Conservation (phyloP, 2,329 filamentous ascomycete genomes). For the Phaeomoniella chlamydospora region DNA sequence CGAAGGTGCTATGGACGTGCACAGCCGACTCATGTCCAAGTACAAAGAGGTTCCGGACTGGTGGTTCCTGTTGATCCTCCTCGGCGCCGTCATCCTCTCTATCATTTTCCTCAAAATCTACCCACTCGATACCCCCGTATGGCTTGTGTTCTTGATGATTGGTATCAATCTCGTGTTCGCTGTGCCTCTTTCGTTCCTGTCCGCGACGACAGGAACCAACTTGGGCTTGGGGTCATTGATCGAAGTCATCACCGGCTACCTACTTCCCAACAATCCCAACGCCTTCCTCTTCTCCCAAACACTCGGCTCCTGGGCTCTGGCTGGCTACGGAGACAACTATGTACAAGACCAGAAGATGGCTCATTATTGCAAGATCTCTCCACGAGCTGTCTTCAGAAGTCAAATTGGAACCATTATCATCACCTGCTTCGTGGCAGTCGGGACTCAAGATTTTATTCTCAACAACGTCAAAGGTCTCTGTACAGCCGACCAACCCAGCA, state of each 20-base stretch:
- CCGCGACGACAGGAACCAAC: conserved; percentile 32
- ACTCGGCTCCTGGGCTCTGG: conserved; percentile 26
- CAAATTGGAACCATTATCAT: conserved; percentile 34
- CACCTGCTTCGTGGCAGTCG: conserved; percentile 27
- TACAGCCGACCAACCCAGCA: conserved; percentile 22
- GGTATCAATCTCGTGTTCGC: conserved; percentile 30
- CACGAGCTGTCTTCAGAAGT: conserved; percentile 30
- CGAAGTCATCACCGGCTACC: conserved; percentile 33
- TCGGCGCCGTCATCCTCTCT: conserved; percentile 48
- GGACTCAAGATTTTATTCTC: conserved; percentile 21
- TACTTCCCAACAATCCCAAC: conserved; percentile 29
- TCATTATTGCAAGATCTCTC: conserved; percentile 36
- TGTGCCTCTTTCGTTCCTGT: conserved; percentile 32
- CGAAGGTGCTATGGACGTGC: conserved; percentile 27
- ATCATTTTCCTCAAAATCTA: conserved; percentile 24
- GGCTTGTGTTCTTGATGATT: conserved; percentile 29
- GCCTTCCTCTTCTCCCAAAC: conserved; percentile 35
- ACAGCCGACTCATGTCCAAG: conserved; percentile 25
- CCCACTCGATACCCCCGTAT: conserved; percentile 28
- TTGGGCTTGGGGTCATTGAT: conserved; percentile 24
- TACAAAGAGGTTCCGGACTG: conserved; percentile 29
- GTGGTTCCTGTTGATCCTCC: conserved; percentile 28
- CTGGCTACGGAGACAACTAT: conserved; percentile 32
- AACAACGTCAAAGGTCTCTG: conserved; percentile 28
- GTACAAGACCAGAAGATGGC: conserved; percentile 36